Percentiles rank a stretch among this genome's conserved stretches.
These are phyloP conservation scores for Monosporascus sp. DNA, from an alignment of 2,329 filamentous ascomycete genomes.

Conservation along the genomic window DNA sequence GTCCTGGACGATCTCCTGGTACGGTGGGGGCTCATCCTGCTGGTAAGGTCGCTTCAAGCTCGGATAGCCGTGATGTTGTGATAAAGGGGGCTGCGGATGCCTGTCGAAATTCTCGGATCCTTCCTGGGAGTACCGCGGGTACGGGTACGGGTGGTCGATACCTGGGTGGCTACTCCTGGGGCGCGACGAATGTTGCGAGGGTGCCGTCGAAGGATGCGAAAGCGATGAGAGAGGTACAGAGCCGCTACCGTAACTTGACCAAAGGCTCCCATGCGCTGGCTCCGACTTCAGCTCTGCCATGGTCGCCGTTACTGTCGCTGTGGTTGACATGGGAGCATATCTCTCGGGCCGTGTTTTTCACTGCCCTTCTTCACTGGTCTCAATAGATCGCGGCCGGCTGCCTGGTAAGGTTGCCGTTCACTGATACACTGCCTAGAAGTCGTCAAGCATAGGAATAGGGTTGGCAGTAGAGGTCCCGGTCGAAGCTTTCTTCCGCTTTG, in stretches of 20 bases:
- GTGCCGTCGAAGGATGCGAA: slow-evolving; percentile 38
- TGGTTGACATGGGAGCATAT: slow-evolving; percentile 57
- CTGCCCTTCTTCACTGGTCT: neutral
- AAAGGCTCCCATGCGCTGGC: slow-evolving; percentile 51
- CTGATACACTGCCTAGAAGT: neutral
- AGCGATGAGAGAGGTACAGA: slow-evolving; percentile 49
- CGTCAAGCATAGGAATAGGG: neutral
- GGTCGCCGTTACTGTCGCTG: slow-evolving; percentile 54
- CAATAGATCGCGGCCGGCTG: neutral
- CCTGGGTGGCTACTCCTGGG: slow-evolving; percentile 45
- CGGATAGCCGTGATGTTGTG: slow-evolving; percentile 48
- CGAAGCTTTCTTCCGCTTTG: neutral
- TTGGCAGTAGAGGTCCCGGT: neutral
- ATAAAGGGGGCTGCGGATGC: slow-evolving; percentile 42
- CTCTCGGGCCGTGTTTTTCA: slow-evolving; percentile 18
- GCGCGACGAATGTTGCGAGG: slow-evolving; percentile 42
- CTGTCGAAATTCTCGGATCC: slow-evolving; percentile 51
- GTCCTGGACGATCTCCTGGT: slow-evolving; percentile 58
- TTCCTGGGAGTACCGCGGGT: slow-evolving; percentile 50
- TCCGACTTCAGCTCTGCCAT: slow-evolving; percentile 61
- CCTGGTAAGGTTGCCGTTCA: neutral
- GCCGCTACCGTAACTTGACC: slow-evolving; percentile 50
- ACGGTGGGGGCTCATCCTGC: slow-evolving; percentile 49
- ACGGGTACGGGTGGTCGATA: slow-evolving; percentile 49
- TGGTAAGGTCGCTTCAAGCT: slow-evolving; percentile 55